phyloP scores from a whole-genome alignment of 768 basidiomycete species.

The Tulasnella calospora region DNA sequence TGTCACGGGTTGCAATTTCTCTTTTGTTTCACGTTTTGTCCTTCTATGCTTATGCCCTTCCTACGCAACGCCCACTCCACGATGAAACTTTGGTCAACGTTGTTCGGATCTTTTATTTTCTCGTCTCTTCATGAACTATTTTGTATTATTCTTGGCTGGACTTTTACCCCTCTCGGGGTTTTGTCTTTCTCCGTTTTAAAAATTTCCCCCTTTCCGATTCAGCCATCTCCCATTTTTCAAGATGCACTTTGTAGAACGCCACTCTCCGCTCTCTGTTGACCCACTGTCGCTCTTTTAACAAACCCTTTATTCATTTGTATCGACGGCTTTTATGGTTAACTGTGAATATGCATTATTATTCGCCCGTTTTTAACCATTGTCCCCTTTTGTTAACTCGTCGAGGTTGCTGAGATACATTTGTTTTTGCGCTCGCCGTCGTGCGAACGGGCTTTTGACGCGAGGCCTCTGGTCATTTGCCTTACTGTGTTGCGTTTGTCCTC shows the following conservation, averaged over 20 bases:
- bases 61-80: not conserved
- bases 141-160: conserved; percentile 3
- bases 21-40: not conserved
- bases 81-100: not conserved
- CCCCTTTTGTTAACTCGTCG: not conserved
- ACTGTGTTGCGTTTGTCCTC: not conserved
- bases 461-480: not conserved
- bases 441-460: not conserved
- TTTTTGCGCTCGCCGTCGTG: not conserved
- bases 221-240: conserved; percentile 3
- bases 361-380: not conserved
- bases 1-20: not conserved
- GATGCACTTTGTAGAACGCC: conserved; percentile 4
- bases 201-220: not conserved
- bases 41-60: conserved; percentile 7
- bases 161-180: not conserved
- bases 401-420: not conserved
- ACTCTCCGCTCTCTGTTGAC: not conserved
- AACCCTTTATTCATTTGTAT: not conserved
- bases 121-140: not conserved
- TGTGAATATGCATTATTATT: conserved; percentile 6
- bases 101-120: not conserved
- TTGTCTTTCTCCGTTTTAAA: not conserved
- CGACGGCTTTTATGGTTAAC: conserved; percentile 9
- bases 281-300: not conserved